These are phyloP conservation scores for Apiotrichum gracile DNA, from an alignment of 1,284 basidiomycete species.

Conservation along the genomic window DNA sequence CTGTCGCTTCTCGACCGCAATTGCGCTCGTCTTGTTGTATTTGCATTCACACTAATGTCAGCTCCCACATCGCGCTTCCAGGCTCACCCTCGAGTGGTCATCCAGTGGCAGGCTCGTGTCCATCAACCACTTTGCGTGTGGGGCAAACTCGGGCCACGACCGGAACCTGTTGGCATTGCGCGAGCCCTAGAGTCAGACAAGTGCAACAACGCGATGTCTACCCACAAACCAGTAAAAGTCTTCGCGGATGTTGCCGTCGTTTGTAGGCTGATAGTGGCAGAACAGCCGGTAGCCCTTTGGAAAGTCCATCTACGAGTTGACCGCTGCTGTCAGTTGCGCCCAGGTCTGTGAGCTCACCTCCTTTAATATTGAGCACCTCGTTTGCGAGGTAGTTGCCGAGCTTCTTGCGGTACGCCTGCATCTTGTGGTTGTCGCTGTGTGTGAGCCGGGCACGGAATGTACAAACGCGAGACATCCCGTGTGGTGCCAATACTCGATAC, in stretches of 20 bases:
- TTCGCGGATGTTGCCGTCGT: constrained; percentile 15
- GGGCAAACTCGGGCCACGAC: constrained; percentile 24
- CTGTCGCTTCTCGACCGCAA: constrained; percentile 3
- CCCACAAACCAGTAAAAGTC: constrained; percentile 37
- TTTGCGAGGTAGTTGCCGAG: constrained; percentile 25
- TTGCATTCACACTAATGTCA: constrained; percentile 30
- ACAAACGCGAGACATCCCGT: too few species aligned
- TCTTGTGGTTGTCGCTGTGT: constrained; percentile 17
- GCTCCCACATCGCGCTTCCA: neutral
- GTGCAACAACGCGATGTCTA: neutral
- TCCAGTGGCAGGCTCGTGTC: constrained; percentile 22
- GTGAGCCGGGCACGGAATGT: too few species aligned
- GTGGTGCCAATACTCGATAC: too few species aligned
- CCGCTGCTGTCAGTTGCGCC: constrained; percentile 1
- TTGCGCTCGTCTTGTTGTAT: constrained; percentile 18
- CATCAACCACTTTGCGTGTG: constrained; percentile 36
- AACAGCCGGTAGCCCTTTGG: constrained; percentile 34
- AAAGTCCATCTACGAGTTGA: constrained; percentile 14
- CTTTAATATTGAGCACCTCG: constrained; percentile 5
- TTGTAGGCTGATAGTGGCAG: constrained; percentile 24
- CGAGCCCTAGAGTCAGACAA: constrained; percentile 24
- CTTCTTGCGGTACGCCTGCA: constrained; percentile 23
- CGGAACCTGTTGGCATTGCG: constrained; percentile 19
- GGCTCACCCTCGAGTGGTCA: constrained; percentile 26
- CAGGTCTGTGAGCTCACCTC: constrained; percentile 6